Evolutionary conservation across 192 early-diverging fungal species (phyloP), one percentile per base, ranked within the genome.

Genomic region (Coemansia guatemalensis): DNA sequence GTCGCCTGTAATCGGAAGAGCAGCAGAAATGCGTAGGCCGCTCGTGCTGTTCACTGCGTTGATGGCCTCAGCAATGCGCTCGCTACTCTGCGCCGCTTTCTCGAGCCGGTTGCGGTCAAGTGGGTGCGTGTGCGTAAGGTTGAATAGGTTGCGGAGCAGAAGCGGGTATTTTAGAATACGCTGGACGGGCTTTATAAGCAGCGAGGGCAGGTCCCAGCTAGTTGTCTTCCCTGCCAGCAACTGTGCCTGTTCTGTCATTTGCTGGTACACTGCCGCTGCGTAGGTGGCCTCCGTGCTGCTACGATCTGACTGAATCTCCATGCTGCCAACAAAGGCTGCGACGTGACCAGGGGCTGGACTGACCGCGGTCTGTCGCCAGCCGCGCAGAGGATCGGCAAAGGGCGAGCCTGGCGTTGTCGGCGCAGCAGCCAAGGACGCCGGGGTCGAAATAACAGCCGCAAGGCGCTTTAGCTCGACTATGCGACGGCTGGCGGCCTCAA

Each of bases 151-250:
- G 44, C 88, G 87, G 32, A 98, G 77, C 54, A 98, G 75, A 3
- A 98, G 78, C 1, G 96, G 96, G 69, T 96, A 96, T 74, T 95
- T 95, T n/a, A 98, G 79, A n/a, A 98, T 91, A 30, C 96, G 85
- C 74, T 98, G 96, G 8, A 98, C 94, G 14, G 96, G 96, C 67
- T 98, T 98, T 74, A 98, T 94, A 6, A 98, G 78, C 67, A 98
- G 75, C 62, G 88, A 90, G 0, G 89, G 84, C 62, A 98, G 79
- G 75, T 98, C 96, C 96, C 96, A 98, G 57, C 91, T 91, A 25
- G 83, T 86, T 2, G 95, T 95, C 63, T 78, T 84, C n/a, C 79
- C 79, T 39, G 62, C 63, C 20, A 79, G 73, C 29, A 64, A 53
- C 54, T 69, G 73, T 41, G 69, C 61, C 58, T 82, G 74, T 49